Conservation (phyloP, 2,329 filamentous ascomycete species). For the Botrytis fragariae region DNA sequence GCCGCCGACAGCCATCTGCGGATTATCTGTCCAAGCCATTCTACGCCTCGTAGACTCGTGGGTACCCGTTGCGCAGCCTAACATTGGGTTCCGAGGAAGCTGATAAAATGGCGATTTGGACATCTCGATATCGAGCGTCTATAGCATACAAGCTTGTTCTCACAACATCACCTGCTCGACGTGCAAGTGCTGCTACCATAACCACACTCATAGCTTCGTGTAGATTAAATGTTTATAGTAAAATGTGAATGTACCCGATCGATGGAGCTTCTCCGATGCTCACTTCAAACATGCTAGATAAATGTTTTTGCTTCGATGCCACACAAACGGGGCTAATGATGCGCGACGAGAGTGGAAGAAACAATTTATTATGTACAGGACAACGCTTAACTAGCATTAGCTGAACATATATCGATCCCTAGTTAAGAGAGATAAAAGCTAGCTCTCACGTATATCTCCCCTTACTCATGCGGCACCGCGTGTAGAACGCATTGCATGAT, state of each 20-base stretch:
- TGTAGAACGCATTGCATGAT: not conserved
- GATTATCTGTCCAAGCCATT: too few species aligned
- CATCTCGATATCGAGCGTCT: not conserved
- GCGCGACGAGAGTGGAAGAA: too few species aligned
- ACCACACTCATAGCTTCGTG: not conserved
- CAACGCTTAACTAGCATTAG: not conserved
- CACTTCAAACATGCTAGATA: too few species aligned
- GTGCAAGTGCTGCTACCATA: not conserved
- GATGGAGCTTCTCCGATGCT: too few species aligned
- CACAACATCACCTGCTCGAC: not conserved
- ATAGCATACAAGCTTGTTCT: not conserved
- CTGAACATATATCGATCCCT: not conserved
- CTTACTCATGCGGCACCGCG: not conserved
- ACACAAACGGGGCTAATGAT: too few species aligned
- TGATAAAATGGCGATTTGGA: not conserved
- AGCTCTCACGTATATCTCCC: not conserved
- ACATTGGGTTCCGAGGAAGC: not conserved
- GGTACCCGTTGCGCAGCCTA: too few species aligned
- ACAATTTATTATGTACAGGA: too few species aligned
- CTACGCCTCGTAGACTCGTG: too few species aligned
- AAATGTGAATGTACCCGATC: too few species aligned
- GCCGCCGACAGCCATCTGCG: too few species aligned
- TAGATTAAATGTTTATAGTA: not conserved
- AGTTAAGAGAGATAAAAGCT: not conserved
- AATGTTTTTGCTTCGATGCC: too few species aligned